A percentile compares a stretch with the other conserved stretches of the same genome.
These are phyloP conservation scores for Ascochyta pisi DNA, from an alignment of 2,329 filamentous ascomycete genomes.

Conservation along the genomic window DNA sequence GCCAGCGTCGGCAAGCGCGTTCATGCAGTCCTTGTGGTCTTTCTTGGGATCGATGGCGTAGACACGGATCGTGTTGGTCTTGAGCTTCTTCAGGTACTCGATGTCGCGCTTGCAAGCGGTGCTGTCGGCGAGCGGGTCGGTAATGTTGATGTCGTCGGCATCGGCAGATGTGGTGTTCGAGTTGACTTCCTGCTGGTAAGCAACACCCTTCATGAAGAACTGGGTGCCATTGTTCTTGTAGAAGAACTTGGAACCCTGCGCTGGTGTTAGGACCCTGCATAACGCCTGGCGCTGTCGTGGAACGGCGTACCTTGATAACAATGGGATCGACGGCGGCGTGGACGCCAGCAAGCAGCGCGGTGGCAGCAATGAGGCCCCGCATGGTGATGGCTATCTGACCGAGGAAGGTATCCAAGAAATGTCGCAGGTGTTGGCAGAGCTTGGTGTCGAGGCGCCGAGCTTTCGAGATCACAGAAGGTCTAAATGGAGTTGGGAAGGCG, in stretches of 20 bases:
- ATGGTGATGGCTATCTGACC: constrained; percentile 52
- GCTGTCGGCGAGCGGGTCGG: constrained; percentile 80
- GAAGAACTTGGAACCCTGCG: constrained; percentile 84
- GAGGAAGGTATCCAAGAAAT: constrained; percentile 36
- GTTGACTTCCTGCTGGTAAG: constrained; percentile 83
- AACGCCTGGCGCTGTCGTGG: constrained; percentile 8
- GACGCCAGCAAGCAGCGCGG: constrained; percentile 61
- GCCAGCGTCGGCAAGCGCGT: constrained; percentile 77
- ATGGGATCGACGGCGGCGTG: constrained; percentile 68
- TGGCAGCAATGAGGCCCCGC: constrained; percentile 59
- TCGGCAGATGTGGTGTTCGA: constrained; percentile 61
- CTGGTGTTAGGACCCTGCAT: constrained; percentile 18
- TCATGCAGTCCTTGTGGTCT: constrained; percentile 87
- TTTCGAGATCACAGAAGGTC: constrained; percentile 19
- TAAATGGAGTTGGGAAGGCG: constrained; percentile 23
- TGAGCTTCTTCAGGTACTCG: constrained; percentile 76
- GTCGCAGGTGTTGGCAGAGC: constrained; percentile 33
- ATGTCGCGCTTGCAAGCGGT: constrained; percentile 82
- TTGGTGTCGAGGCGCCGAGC: constrained; percentile 35
- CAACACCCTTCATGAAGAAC: constrained; percentile 90
- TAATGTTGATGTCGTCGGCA: constrained; percentile 62
- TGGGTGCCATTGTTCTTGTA: constrained; percentile 80
- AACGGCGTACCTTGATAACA: constrained; percentile 68
- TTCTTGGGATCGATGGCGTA: constrained; percentile 85
- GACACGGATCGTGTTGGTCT: constrained; percentile 92